Evolutionary conservation across 2,329 filamentous ascomycete genomes (phyloP).

Genomic region (Curvularia sp.): DNA sequence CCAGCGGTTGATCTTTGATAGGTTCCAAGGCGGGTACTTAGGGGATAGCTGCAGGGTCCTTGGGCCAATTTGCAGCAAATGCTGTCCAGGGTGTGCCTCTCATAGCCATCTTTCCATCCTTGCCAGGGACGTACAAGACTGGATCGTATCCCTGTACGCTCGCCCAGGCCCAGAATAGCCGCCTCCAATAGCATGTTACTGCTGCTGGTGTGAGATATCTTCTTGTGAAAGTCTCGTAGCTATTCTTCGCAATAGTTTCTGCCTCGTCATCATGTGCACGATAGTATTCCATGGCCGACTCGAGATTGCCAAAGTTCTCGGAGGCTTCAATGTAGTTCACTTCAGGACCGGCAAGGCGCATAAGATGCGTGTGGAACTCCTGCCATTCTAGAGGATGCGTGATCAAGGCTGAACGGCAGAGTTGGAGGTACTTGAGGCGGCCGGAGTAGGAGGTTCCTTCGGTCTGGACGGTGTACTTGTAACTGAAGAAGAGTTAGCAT

Average conservation of each 20-base stretch:
- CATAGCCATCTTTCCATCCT: conserved; percentile 37
- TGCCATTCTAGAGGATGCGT: conserved; percentile 46
- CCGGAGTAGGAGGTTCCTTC: conserved; percentile 63
- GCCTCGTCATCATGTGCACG: conserved; percentile 38
- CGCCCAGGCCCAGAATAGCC: conserved; percentile 40
- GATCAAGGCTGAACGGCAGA: conserved; percentile 52
- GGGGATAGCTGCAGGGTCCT: conserved; percentile 41
- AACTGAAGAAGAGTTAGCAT: conserved; percentile 39
- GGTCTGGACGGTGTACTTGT: conserved; percentile 62
- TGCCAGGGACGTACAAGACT: conserved; percentile 34
- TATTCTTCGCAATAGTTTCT: conserved; percentile 40
- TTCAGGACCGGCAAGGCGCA: conserved; percentile 39
- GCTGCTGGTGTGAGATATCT: conserved; percentile 44
- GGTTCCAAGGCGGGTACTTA: conserved; percentile 10
- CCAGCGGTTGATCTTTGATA: conserved; percentile 3
- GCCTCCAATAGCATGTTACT: conserved; percentile 47
- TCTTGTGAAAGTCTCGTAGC: conserved; percentile 41
- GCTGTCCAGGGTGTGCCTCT: conserved; percentile 45
- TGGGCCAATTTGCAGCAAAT: conserved; percentile 45
- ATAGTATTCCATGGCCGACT: conserved; percentile 44
- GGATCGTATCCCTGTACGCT: conserved; percentile 43
- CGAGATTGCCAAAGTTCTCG: conserved; percentile 42
- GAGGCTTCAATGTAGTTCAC: conserved; percentile 45
- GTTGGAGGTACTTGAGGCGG: conserved; percentile 61
- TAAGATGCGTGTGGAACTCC: conserved; percentile 46